Evolutionary conservation across 495 filamentous ascomycete species (phyloP).

Genomic region (Daldinia caldariorum): DNA sequence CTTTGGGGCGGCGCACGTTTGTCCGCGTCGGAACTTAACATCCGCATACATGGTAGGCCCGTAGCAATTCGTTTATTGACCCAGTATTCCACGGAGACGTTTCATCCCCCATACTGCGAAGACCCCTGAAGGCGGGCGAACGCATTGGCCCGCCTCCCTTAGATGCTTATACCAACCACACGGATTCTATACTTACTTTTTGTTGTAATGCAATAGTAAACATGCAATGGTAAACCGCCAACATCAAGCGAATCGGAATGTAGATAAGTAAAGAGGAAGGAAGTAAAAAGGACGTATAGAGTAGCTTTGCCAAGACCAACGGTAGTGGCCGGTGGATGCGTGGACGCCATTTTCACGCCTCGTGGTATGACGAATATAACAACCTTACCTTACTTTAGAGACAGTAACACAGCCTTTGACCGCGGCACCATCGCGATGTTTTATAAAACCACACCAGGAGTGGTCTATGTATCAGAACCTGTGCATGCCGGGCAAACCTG

Average conservation of each 20-base stretch:
- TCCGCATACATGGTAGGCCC: no score
- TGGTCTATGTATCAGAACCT: not conserved
- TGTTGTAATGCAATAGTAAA: not conserved
- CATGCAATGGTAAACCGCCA: not conserved
- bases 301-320: not conserved
- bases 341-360: not conserved
- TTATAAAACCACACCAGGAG: not conserved
- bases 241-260: not conserved
- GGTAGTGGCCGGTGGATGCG: not conserved
- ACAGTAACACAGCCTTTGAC: not conserved
- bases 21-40: constrained; percentile 12
- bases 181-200: not conserved
- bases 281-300: not conserved
- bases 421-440: not conserved
- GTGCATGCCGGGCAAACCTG: not conserved
- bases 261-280: not conserved
- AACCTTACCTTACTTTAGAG: no score
- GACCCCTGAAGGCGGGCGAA: constrained; percentile 26
- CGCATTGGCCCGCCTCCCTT: constrained; percentile 14
- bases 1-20: not conserved
- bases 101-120: constrained; percentile 1
- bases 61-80: no score
- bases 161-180: constrained; percentile 6
- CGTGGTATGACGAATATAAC: not conserved
- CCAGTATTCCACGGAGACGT: not conserved